These are phyloP conservation scores for Bipolaris bicolor DNA, from an alignment of 2,329 filamentous ascomycete genomes.

Conservation along the genomic window DNA sequence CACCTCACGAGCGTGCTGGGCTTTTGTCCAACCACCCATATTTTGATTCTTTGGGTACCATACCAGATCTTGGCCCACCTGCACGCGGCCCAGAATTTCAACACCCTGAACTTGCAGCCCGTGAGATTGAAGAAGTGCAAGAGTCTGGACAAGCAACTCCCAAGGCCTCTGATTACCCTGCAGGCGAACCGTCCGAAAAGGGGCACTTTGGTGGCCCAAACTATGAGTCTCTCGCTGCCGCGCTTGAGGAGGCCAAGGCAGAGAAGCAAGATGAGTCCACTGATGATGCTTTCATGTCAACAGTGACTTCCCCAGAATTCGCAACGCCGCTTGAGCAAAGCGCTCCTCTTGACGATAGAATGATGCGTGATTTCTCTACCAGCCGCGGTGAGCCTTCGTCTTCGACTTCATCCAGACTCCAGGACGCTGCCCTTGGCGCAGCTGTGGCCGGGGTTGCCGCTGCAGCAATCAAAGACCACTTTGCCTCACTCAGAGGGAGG, in stretches of 20 bases:
- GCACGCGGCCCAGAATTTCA: constrained; percentile 24
- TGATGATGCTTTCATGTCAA: constrained; percentile 14
- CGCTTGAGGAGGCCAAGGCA: constrained; percentile 26
- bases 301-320: constrained; percentile 13
- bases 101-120: constrained; percentile 33
- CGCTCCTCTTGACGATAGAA: constrained; percentile 31
- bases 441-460: constrained; percentile 35
- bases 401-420: constrained; percentile 32
- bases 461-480: constrained; percentile 22
- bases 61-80: constrained; percentile 27
- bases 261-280: constrained; percentile 22
- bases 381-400: constrained; percentile 22
- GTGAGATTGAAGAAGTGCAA: constrained; percentile 54
- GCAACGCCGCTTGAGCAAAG: constrained; percentile 5
- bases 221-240: constrained; percentile 32
- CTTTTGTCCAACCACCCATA: constrained; percentile 31
- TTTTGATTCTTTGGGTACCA: constrained; percentile 27
- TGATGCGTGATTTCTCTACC: constrained; percentile 25
- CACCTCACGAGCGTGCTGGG: constrained; percentile 37
- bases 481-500: constrained; percentile 22
- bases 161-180: constrained; percentile 61
- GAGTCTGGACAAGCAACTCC: constrained; percentile 73
- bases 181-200: constrained; percentile 18
- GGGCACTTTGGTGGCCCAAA: constrained; percentile 20
- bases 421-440: constrained; percentile 38